Percentiles rank a stretch among this genome's conserved stretches.
Evolutionary conservation across 139 green algal genomes (phyloP).

Genomic region (Spirogloea muscicola): DNA sequence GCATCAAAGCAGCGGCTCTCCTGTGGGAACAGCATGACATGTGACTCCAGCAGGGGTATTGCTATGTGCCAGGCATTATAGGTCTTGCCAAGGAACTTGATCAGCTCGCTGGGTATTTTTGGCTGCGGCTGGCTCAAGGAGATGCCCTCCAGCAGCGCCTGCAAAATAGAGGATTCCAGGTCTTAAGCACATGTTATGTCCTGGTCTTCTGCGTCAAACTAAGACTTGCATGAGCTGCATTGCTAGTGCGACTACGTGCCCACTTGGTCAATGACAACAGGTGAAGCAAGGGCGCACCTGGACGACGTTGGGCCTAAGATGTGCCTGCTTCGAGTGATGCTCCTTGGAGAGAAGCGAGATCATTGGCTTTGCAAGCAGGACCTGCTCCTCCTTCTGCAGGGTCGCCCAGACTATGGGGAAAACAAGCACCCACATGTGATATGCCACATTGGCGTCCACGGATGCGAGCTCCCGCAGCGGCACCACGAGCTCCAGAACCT

Average conservation of each 20-base stretch:
- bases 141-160: slow-evolving; percentile 83
- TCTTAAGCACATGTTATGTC: too few species aligned
- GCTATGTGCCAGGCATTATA: slow-evolving; percentile 96
- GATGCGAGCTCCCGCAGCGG: slow-evolving; percentile 75
- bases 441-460: slow-evolving; percentile 60
- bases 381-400: slow-evolving; percentile 87
- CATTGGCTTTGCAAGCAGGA: slow-evolving; percentile 86
- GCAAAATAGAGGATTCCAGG: too few species aligned
- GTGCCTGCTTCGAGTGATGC: slow-evolving; percentile 76
- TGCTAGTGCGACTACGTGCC: background rate
- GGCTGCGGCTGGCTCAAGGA: slow-evolving; percentile 91
- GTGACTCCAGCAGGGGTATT: slow-evolving; percentile 90
- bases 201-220: too few species aligned
- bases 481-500: slow-evolving; percentile 65
- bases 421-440: slow-evolving; percentile 86
- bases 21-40: slow-evolving; percentile 89
- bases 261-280: too few species aligned
- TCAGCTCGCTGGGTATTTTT: slow-evolving; percentile 96
- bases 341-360: slow-evolving; percentile 86
- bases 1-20: slow-evolving; percentile 60
- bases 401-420: slow-evolving; percentile 98
- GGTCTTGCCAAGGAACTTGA: slow-evolving; percentile 94
- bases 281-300: slow-evolving; percentile 50
- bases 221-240: background rate
- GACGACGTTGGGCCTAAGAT: slow-evolving; percentile 80